Conservation (phyloP, 2,329 filamentous ascomycete species). For the Fusarium humuli region DNA sequence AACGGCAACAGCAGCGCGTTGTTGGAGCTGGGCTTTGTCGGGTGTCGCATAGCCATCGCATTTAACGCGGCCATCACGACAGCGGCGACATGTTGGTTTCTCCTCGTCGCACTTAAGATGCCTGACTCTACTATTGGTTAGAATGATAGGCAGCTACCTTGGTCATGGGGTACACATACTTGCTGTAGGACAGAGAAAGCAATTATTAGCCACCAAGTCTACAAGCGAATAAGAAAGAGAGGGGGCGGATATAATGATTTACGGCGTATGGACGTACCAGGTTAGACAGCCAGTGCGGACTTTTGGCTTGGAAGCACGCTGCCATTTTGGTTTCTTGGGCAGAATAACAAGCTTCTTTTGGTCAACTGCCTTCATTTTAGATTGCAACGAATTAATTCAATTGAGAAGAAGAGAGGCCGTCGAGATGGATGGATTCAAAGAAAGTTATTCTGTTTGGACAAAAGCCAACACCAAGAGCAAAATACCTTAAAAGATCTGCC, state of each 20-base stretch:
- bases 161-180: background rate
- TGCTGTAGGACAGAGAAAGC: background rate
- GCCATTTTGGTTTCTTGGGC: constrained; percentile 28
- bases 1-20: background rate
- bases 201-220: constrained; percentile 4
- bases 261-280: constrained; percentile 24
- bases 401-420: background rate
- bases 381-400: background rate
- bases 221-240: background rate
- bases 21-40: constrained; percentile 5
- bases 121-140: constrained; percentile 29
- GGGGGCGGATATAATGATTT: background rate
- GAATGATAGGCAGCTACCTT: background rate
- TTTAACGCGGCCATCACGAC: constrained; percentile 26
- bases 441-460: constrained; percentile 22
- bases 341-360: constrained; percentile 8
- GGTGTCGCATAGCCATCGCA: constrained; percentile 40
- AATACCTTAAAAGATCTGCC: constrained; percentile 1
- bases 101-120: constrained; percentile 47
- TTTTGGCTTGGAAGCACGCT: constrained; percentile 32
- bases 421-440: background rate
- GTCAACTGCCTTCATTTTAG: background rate
- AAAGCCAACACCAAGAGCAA: constrained; percentile 1
- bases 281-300: constrained; percentile 40
- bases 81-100: constrained; percentile 41